phyloP scores from a whole-genome alignment of 179 eudicot genomes.

The Sideroxylon spinosum region DNA sequence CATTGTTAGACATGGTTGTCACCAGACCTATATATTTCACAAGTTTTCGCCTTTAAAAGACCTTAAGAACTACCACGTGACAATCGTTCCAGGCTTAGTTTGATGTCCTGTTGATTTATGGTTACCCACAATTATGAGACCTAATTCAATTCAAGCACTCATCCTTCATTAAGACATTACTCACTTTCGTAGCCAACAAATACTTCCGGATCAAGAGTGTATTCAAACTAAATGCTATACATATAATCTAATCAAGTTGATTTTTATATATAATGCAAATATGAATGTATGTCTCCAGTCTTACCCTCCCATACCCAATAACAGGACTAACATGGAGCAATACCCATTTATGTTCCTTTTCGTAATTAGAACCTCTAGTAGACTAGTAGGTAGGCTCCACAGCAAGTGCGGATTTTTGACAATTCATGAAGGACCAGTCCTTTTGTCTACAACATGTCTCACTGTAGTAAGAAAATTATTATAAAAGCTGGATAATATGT shows the following conservation, averaged over 20 bases:
- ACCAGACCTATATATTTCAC: neutral
- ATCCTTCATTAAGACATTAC: too few relatives aligned
- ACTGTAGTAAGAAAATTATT: too few relatives aligned
- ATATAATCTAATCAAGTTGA: slow-evolving; percentile 2
- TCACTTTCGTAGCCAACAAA: too few relatives aligned
- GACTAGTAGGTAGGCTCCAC: too few relatives aligned
- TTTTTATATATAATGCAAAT: neutral
- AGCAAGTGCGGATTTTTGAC: too few relatives aligned
- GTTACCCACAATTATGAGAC: neutral
- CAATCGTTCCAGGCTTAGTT: neutral
- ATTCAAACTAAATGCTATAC: neutral
- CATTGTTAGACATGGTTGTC: neutral
- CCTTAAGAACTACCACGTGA: neutral
- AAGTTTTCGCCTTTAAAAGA: neutral
- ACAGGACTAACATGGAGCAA: neutral
- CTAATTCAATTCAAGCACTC: too few relatives aligned
- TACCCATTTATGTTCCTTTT: too few relatives aligned
- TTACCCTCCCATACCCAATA: neutral
- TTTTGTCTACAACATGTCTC: too few relatives aligned
- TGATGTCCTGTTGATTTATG: neutral
- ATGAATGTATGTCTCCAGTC: neutral
- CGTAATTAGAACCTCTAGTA: too few relatives aligned
- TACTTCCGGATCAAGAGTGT: too few relatives aligned
- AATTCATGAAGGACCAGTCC: too few relatives aligned
- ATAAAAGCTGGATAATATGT: too few relatives aligned